These are phyloP conservation scores for Acorus gramineus DNA, from an alignment of 106 monocot species.

Conservation along the genomic window DNA sequence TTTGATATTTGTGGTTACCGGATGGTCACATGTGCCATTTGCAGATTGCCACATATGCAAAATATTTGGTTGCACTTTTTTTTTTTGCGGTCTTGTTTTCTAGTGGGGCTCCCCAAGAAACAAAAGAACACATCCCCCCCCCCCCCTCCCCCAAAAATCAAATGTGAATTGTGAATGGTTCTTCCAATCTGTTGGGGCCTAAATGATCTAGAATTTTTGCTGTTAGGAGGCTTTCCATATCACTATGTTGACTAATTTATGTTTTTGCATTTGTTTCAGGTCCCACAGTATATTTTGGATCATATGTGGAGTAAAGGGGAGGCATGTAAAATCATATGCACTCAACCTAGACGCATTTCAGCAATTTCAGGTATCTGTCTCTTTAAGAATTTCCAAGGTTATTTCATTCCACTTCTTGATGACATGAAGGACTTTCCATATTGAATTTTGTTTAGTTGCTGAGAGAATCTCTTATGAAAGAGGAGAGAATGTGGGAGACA, in stretches of 20 bases:
- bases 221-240: neutral
- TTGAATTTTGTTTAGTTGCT: slow-evolving; percentile 53
- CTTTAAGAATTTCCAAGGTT: neutral
- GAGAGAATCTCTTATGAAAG: slow-evolving; percentile 93
- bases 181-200: too few species aligned
- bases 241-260: too few species aligned
- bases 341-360: slow-evolving; percentile 91
- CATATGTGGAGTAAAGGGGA: slow-evolving; percentile 80
- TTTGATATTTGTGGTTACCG: too few species aligned
- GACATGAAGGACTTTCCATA: slow-evolving; percentile 1
- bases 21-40: too few species aligned
- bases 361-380: slow-evolving; percentile 75
- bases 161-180: too few species aligned
- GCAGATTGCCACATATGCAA: too few species aligned
- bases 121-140: too few species aligned
- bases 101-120: too few species aligned
- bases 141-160: too few species aligned
- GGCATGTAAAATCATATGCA: slow-evolving; percentile 84
- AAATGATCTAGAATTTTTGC: too few species aligned
- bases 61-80: too few species aligned
- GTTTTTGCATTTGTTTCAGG: slow-evolving; percentile 27
- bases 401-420: neutral
- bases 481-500: slow-evolving; percentile 87
- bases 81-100: too few species aligned
- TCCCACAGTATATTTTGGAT: slow-evolving; percentile 94